These are phyloP conservation scores for Talaromyces adpressus DNA, from an alignment of 495 filamentous ascomycete species.

Conservation along the genomic window DNA sequence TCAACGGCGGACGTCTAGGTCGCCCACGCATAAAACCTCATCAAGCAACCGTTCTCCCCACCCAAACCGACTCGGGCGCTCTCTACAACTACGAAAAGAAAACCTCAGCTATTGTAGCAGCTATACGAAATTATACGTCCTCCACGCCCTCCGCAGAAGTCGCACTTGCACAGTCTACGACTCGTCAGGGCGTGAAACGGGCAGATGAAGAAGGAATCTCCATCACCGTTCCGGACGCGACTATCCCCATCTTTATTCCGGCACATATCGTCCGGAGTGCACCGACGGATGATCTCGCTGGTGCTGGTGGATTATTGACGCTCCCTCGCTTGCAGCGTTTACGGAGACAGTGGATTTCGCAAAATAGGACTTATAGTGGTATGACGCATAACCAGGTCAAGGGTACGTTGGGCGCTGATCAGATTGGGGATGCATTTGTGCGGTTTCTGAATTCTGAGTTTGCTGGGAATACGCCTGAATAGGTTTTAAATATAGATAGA, in stretches of 20 bases:
- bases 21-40: slow-evolving; percentile 59
- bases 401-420: slow-evolving; percentile 22
- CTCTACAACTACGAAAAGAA: slow-evolving; percentile 79
- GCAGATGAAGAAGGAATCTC: slow-evolving; percentile 45
- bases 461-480: slow-evolving; percentile 17
- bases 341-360: slow-evolving; percentile 74
- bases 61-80: slow-evolving; percentile 62
- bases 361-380: slow-evolving; percentile 53
- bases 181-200: background rate
- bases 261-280: slow-evolving; percentile 32
- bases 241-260: slow-evolving; percentile 44
- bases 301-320: slow-evolving; percentile 46
- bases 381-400: slow-evolving; percentile 21
- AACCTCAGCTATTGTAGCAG: slow-evolving; percentile 73
- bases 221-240: slow-evolving; percentile 31
- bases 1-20: slow-evolving; percentile 11
- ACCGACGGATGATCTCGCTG: slow-evolving; percentile 36
- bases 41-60: slow-evolving; percentile 68
- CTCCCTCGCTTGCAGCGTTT: slow-evolving; percentile 76
- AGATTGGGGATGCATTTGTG: slow-evolving; percentile 41
- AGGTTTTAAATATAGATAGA: background rate
- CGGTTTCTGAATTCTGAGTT: slow-evolving; percentile 40
- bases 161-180: slow-evolving; percentile 54
- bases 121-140: slow-evolving; percentile 57
- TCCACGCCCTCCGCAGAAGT: slow-evolving; percentile 31